Conservation (phyloP, 2,329 filamentous ascomycete genomes). For the Xylaria sp. region DNA sequence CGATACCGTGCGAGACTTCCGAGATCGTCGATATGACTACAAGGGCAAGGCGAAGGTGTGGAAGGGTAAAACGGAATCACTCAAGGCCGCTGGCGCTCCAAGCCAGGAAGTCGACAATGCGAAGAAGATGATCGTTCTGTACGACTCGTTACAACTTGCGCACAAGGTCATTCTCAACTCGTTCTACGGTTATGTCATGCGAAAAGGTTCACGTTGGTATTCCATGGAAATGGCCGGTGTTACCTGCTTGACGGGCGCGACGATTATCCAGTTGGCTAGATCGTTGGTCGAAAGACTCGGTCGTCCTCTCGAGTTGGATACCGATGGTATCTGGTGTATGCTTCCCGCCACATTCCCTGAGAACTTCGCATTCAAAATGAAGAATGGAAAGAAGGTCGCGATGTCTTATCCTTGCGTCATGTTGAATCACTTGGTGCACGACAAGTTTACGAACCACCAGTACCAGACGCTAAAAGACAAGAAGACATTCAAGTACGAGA, state of each 20-base stretch:
- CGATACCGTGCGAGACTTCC: slow-evolving; percentile 90
- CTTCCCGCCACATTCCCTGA: slow-evolving; percentile 93
- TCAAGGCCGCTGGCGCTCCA: slow-evolving; percentile 77
- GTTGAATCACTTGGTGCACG: slow-evolving; percentile 96
- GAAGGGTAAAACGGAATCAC: slow-evolving; percentile 89
- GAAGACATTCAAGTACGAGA: slow-evolving; percentile 82
- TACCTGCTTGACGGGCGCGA: slow-evolving; percentile 91
- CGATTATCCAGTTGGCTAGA: slow-evolving; percentile 93
- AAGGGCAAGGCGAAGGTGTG: slow-evolving; percentile 97
- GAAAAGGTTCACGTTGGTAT: slow-evolving; percentile 98
- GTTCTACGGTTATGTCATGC: slow-evolving; percentile 99
- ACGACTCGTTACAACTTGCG: slow-evolving; percentile 90
- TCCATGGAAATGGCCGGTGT: slow-evolving; percentile 99
- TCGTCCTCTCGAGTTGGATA: slow-evolving; percentile 88
- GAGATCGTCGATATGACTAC: slow-evolving; percentile 96
- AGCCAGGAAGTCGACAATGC: slow-evolving; percentile 78
- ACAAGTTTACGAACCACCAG: slow-evolving; percentile 91
- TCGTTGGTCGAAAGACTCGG: slow-evolving; percentile 91
- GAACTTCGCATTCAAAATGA: slow-evolving; percentile 90
- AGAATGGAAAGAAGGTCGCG: slow-evolving; percentile 91
- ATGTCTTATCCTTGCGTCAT: slow-evolving; percentile 98
- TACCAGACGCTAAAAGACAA: slow-evolving; percentile 86
- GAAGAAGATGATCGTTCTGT: slow-evolving; percentile 98
- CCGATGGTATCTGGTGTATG: slow-evolving; percentile 99
- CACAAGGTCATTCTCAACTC: slow-evolving; percentile 99